Evolutionary conservation across 176 grass and related monocot genomes (phyloP).

Genomic region (Poa annua): DNA sequence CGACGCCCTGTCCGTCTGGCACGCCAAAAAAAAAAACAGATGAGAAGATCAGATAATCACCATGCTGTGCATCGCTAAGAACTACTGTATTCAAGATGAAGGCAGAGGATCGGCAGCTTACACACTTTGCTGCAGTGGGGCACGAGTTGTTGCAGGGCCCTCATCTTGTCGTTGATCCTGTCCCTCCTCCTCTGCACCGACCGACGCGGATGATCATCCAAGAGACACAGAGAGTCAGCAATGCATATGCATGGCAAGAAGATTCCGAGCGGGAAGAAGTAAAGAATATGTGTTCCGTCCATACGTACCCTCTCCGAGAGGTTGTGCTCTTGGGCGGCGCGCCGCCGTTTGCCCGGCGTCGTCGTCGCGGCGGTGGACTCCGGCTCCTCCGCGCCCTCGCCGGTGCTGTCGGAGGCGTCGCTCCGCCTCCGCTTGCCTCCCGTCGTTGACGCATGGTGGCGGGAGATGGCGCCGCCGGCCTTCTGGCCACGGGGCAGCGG

Average conservation of each 20-base stretch:
- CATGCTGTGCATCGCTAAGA: no score
- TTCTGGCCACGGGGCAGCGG: neutral
- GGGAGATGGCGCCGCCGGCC: neutral
- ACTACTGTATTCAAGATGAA: no score
- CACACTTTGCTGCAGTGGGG: constrained; percentile 88
- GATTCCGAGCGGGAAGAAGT: neutral
- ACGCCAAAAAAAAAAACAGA: no score
- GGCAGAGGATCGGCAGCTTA: neutral
- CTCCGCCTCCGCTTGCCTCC: constrained; percentile 56
- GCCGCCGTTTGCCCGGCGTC: constrained; percentile 59
- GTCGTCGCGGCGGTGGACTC: constrained; percentile 44
- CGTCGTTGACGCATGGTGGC: neutral
- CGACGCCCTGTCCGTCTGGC: constrained; percentile 80
- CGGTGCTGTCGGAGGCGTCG: constrained; percentile 45
- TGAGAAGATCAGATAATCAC: no score
- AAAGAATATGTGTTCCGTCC: neutral
- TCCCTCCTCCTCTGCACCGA: constrained; percentile 74
- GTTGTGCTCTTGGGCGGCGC: constrained; percentile 87
- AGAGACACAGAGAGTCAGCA: neutral
- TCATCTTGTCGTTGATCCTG: constrained; percentile 96
- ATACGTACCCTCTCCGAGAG: constrained; percentile 86
- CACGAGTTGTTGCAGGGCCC: constrained; percentile 87
- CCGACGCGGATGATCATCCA: neutral
- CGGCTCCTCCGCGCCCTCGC: constrained; percentile 65
- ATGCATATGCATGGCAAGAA: neutral